Percentiles rank a stretch among this genome's conserved stretches.
phyloP scores from a whole-genome alignment of 2,329 filamentous ascomycete species.

The Colletotrichum falcatum region DNA sequence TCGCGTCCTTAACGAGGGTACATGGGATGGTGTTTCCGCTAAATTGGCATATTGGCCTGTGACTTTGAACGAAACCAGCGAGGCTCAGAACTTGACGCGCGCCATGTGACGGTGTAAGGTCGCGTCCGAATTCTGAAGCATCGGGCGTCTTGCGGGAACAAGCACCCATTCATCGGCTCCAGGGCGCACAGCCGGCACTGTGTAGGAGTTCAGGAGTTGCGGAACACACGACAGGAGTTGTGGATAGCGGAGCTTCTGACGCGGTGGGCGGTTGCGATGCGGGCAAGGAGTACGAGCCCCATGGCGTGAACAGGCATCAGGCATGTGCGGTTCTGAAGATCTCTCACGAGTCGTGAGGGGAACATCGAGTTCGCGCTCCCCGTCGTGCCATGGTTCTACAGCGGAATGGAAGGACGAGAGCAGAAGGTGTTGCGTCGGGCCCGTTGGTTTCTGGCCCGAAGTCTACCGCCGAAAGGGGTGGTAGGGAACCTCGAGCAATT shows the following conservation, averaged over 20 bases:
- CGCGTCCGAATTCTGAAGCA: slow-evolving; percentile 24
- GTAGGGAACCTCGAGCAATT: neutral
- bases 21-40: slow-evolving; percentile 33
- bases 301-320: slow-evolving; percentile 17
- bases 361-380: neutral
- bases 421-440: neutral
- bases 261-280: slow-evolving; percentile 28
- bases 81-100: slow-evolving; percentile 17
- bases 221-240: slow-evolving; percentile 7
- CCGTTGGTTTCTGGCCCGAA: neutral
- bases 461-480: neutral
- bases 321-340: slow-evolving; percentile 26
- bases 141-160: neutral
- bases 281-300: slow-evolving; percentile 15
- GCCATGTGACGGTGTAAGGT: slow-evolving; percentile 33
- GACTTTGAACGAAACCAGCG: slow-evolving; percentile 1
- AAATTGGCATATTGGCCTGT: slow-evolving; percentile 15
- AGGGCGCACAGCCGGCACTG: neutral
- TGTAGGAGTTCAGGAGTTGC: neutral
- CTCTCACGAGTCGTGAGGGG: slow-evolving; percentile 24
- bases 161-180: neutral
- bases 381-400: neutral
- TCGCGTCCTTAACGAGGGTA: slow-evolving; percentile 30
- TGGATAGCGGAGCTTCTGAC: slow-evolving; percentile 1
- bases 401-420: slow-evolving; percentile 17